phyloP scores from a whole-genome alignment of 352 stramenopile genomes.

The Phytopythium boreale region DNA sequence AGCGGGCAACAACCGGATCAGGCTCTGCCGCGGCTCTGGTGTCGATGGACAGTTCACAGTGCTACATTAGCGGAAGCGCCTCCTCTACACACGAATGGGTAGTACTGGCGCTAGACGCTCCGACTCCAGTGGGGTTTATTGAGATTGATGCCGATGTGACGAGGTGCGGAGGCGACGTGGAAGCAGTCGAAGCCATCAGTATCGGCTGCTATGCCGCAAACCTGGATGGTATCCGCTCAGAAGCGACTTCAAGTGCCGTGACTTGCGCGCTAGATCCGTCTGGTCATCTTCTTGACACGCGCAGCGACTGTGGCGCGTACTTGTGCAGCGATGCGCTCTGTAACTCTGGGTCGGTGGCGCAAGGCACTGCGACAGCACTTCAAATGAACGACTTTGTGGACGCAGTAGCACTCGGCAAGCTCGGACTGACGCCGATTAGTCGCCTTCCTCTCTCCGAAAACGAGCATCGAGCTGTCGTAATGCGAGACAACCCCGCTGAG shows the following conservation, averaged over 20 bases:
- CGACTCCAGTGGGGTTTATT: constrained; percentile 43
- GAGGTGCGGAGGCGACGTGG: constrained; percentile 33
- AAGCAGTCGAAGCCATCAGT: constrained; percentile 31
- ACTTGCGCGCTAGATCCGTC: constrained; percentile 26
- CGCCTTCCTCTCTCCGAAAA: constrained; percentile 46
- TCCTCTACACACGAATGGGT: constrained; percentile 67
- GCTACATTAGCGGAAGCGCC: constrained; percentile 33
- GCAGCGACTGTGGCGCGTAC: constrained; percentile 19
- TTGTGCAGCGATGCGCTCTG: constrained; percentile 32
- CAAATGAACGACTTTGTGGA: constrained; percentile 55
- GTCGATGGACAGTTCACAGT: constrained; percentile 21
- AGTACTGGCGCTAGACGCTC: constrained; percentile 44
- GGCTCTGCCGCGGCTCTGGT: constrained; percentile 37
- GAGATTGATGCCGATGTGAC: constrained; percentile 42
- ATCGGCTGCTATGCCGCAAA: constrained; percentile 38
- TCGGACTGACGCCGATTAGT: constrained; percentile 28
- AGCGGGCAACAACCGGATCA: constrained; percentile 24
- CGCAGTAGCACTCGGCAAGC: constrained; percentile 38
- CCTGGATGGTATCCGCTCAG: constrained; percentile 28
- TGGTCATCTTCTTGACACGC: constrained; percentile 2
- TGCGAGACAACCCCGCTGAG: constrained; percentile 60
- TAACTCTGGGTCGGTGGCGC: constrained; percentile 12
- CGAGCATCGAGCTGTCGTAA: constrained; percentile 43
- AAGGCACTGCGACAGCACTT: constrained; percentile 17
- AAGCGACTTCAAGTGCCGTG: constrained; percentile 12